A percentile compares a stretch with the other conserved stretches of the same genome.
phyloP scores from a whole-genome alignment of 225 moss, liverwort and hornwort species.

The Pseudisothecium myosuroides region DNA sequence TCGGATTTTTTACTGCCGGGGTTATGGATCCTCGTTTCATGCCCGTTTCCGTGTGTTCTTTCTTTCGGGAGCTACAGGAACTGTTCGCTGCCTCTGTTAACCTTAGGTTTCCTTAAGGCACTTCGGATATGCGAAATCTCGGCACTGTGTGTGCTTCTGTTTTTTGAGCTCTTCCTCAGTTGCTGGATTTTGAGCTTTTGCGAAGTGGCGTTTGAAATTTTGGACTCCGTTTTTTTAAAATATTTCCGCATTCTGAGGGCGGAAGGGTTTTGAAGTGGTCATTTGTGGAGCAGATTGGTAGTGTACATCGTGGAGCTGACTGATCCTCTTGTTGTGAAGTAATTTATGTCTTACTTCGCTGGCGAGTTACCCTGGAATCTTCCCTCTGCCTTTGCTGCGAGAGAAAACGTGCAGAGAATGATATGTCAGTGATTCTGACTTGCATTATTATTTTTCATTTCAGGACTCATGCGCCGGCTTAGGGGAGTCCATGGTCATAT shows the following conservation, averaged over 20 bases:
- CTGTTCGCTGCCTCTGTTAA: neutral
- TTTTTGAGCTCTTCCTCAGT: neutral
- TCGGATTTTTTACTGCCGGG: neutral
- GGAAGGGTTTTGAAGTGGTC: neutral
- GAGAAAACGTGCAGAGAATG: neutral
- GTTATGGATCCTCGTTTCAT: neutral
- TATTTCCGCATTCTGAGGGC: neutral
- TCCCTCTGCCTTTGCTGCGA: neutral
- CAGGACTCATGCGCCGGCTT: slow-evolving; percentile 23
- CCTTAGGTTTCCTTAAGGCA: neutral
- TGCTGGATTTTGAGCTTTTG: neutral
- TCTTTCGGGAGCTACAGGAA: neutral
- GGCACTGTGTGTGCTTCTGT: too few species aligned
- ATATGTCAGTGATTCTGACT: neutral
- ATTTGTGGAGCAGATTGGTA: neutral
- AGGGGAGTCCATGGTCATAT: slow-evolving; percentile 3
- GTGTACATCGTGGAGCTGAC: neutral
- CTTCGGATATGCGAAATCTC: neutral
- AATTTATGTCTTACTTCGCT: neutral
- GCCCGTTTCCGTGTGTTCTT: neutral
- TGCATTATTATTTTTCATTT: neutral
- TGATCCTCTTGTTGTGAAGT: neutral
- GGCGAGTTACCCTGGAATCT: neutral
- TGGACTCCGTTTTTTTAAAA: neutral
- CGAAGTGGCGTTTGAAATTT: neutral